phyloP scores from a whole-genome alignment of 805 yeast genomes.

The Kuraishia molischiana region DNA sequence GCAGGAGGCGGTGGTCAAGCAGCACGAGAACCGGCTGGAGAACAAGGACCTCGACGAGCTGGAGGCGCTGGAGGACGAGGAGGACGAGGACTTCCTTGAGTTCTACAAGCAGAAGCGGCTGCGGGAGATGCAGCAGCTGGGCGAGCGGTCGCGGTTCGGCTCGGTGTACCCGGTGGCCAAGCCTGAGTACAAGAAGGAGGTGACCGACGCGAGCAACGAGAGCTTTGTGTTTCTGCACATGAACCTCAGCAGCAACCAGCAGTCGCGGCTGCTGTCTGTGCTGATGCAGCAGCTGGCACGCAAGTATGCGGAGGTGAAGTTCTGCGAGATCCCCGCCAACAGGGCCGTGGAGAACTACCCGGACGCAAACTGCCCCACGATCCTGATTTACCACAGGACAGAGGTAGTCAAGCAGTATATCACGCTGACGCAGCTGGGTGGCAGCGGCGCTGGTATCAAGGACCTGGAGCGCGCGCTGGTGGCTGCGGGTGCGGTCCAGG shows the following conservation, averaged over 20 bases:
- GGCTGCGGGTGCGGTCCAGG: constrained; percentile 52
- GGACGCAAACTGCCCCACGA: constrained; percentile 82
- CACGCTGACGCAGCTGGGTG: constrained; percentile 77
- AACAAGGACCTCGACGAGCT: constrained; percentile 69
- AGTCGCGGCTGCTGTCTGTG: constrained; percentile 60
- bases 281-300: constrained; percentile 49
- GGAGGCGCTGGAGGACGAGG: constrained; percentile 85
- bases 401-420: constrained; percentile 74
- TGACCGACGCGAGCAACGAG: constrained; percentile 69
- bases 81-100: constrained; percentile 83
- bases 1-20: constrained; percentile 69
- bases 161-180: constrained; percentile 69
- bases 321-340: constrained; percentile 84
- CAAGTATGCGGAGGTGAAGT: constrained; percentile 73
- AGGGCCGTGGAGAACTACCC: constrained; percentile 94
- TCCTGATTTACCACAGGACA: constrained; percentile 70
- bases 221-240: constrained; percentile 70
- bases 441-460: constrained; percentile 55
- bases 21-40: constrained; percentile 78
- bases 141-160: constrained; percentile 55
- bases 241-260: constrained; percentile 56
- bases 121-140: constrained; percentile 57
- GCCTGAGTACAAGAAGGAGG: constrained; percentile 79
- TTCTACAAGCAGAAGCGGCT: constrained; percentile 69
- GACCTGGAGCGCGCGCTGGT: constrained; percentile 74